Conservation (phyloP, 1,284 basidiomycete genomes). For the Tranzscheliella williamsii region DNA sequence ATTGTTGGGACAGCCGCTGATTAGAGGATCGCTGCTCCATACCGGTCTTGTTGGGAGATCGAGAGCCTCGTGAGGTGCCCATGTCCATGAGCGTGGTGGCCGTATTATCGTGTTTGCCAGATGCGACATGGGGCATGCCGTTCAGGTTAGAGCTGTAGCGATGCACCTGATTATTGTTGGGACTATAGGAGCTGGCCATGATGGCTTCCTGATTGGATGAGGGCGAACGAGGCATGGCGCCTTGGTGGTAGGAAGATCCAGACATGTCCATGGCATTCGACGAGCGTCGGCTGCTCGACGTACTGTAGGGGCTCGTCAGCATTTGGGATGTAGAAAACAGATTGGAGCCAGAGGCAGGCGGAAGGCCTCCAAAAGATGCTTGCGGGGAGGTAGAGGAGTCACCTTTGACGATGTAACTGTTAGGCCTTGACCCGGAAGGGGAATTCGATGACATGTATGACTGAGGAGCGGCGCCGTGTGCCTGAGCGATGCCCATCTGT, state of each 20-base stretch:
- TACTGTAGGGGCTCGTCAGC: conserved; percentile 26
- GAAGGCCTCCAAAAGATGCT: conserved; percentile 21
- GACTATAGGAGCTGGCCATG: conserved; percentile 18
- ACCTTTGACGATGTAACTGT: conserved; percentile 27
- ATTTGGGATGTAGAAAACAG: conserved; percentile 30
- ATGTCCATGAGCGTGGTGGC: conserved; percentile 27
- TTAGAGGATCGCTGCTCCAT: conserved; percentile 1
- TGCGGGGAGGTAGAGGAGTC: conserved; percentile 13
- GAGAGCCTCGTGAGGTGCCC: conserved; percentile 7
- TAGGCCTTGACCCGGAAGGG: conserved; percentile 24
- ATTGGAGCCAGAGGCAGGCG: conserved; percentile 12
- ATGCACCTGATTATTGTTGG: conserved; percentile 16
- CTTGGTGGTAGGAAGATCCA: conserved; percentile 7
- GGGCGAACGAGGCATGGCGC: neutral
- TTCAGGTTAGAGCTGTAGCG: conserved; percentile 7
- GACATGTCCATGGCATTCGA: conserved; percentile 42
- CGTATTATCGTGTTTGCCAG: conserved; percentile 7
- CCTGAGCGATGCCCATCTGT: conserved; percentile 9
- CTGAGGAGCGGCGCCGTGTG: conserved; percentile 2
- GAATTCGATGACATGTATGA: conserved; percentile 21
- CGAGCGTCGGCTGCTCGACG: conserved; percentile 26
- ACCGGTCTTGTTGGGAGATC: conserved; percentile 20
- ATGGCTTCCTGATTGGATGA: neutral
- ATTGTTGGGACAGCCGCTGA: conserved; percentile 21
- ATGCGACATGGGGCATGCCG: neutral